phyloP scores from a whole-genome alignment of 495 filamentous ascomycete species.

The Podospora pseudocomata region DNA sequence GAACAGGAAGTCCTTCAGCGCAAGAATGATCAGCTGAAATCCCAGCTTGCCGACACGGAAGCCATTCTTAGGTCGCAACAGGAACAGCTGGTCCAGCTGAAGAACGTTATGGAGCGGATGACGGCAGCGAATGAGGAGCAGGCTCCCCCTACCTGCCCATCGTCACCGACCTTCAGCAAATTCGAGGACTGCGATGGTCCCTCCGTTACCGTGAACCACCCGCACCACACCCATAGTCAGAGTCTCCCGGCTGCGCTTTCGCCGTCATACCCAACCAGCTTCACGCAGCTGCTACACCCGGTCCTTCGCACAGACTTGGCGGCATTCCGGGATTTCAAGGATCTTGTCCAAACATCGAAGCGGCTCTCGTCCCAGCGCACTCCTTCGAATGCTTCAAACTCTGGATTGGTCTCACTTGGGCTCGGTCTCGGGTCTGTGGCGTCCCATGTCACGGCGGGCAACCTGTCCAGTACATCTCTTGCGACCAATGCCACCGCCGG shows the following conservation, averaged over 20 bases:
- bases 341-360: conserved; percentile 67
- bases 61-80: conserved; percentile 82
- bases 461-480: conserved; percentile 43
- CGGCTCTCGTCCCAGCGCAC: conserved; percentile 41
- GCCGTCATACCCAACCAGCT: conserved; percentile 79
- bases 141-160: conserved; percentile 61
- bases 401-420: conserved; percentile 45
- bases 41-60: conserved; percentile 57
- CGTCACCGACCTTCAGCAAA: conserved; percentile 53
- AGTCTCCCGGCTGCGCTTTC: conserved; percentile 55
- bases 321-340: conserved; percentile 80
- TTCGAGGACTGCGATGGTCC: conserved; percentile 43
- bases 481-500: conserved; percentile 37
- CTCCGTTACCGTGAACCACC: conserved; percentile 42
- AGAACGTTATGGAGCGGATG: conserved; percentile 87
- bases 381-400: conserved; percentile 13
- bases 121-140: conserved; percentile 67
- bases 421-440: conserved; percentile 43
- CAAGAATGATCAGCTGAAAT: conserved; percentile 49
- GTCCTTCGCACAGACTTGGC: conserved; percentile 77
- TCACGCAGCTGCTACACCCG: conserved; percentile 75
- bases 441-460: conserved; percentile 28
- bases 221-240: conserved; percentile 16
- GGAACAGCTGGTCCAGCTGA: conserved; percentile 88
- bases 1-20: conserved; percentile 37